Percentiles rank a stretch among this genome's conserved stretches.
phyloP scores from a whole-genome alignment of 2,329 filamentous ascomycete species.

The Sphaceloma murrayae region DNA sequence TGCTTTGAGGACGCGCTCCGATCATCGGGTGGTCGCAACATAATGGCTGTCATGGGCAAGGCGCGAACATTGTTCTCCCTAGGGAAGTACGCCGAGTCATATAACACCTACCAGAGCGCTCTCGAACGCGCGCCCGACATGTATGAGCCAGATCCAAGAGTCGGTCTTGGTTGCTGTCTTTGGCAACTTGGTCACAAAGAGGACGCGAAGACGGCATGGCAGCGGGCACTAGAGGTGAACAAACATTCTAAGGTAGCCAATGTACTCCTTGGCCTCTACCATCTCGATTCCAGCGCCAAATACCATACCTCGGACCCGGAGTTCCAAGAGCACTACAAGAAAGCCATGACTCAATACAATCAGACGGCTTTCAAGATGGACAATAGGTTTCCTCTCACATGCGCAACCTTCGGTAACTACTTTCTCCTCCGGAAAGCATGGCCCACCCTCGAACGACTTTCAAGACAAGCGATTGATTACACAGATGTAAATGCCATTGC shows the following conservation, averaged over 20 bases:
- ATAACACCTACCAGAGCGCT: constrained; percentile 78
- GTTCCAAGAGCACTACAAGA: constrained; percentile 78
- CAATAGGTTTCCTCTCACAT: constrained; percentile 81
- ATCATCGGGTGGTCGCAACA: constrained; percentile 74
- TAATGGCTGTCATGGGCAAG: constrained; percentile 86
- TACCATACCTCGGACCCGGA: constrained; percentile 74
- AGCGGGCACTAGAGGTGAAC: constrained; percentile 71
- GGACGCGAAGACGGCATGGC: constrained; percentile 84
- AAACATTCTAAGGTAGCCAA: constrained; percentile 82
- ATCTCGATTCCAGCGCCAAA: constrained; percentile 76
- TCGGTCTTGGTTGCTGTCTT: constrained; percentile 92
- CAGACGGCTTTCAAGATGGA: constrained; percentile 90
- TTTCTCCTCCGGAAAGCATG: constrained; percentile 77
- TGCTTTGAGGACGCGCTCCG: constrained; percentile 90
- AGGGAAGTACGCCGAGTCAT: constrained; percentile 72
- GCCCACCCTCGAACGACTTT: constrained; percentile 72
- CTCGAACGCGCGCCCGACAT: constrained; percentile 77
- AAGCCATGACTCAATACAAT: constrained; percentile 88
- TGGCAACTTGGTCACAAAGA: constrained; percentile 95
- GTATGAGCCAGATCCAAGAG: constrained; percentile 85
- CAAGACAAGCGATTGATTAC: constrained; percentile 86
- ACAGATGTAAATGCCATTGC: constrained; percentile 95
- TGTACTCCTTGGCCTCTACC: constrained; percentile 80
- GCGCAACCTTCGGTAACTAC: constrained; percentile 80
- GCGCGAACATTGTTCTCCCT: constrained; percentile 79